phyloP scores from a whole-genome alignment of 306 rosid species.

The Pterocarpus santalinus region DNA sequence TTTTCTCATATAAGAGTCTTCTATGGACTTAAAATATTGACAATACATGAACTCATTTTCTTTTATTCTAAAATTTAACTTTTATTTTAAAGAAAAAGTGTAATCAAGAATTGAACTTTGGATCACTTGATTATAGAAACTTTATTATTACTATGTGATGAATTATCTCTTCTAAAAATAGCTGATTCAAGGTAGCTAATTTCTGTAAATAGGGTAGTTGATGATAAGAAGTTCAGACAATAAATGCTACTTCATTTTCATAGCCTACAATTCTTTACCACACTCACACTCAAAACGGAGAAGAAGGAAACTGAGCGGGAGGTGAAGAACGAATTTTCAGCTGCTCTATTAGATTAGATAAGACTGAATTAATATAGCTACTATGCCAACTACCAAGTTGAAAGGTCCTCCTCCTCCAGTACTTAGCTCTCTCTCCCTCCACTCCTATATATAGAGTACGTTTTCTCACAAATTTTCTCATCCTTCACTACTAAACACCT shows the following conservation, averaged over 20 bases:
- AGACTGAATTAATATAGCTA: constrained; percentile 27
- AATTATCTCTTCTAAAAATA: too few species aligned
- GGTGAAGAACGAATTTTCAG: neutral
- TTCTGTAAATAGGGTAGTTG: too few species aligned
- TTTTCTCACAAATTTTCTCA: neutral
- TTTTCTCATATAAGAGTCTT: too few species aligned
- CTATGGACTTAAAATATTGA: too few species aligned
- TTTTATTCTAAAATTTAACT: too few species aligned
- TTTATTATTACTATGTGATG: too few species aligned
- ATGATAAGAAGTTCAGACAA: neutral
- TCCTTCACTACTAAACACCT: neutral
- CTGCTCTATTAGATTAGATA: neutral
- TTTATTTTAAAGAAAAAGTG: too few species aligned
- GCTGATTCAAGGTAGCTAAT: too few species aligned
- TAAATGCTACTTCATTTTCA: neutral
- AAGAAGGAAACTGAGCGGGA: neutral
- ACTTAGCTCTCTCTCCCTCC: neutral
- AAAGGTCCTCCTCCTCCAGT: too few species aligned
- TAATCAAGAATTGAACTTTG: too few species aligned
- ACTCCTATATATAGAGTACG: constrained; percentile 41
- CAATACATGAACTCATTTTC: too few species aligned
- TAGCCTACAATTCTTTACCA: neutral
- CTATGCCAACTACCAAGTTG: constrained; percentile 27
- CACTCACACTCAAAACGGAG: neutral
- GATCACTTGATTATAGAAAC: too few species aligned